Evolutionary conservation across 306 rosid genomes (phyloP), one percentile per base, ranked within the genome.

Genomic region (Cicer chorassanicum): DNA sequence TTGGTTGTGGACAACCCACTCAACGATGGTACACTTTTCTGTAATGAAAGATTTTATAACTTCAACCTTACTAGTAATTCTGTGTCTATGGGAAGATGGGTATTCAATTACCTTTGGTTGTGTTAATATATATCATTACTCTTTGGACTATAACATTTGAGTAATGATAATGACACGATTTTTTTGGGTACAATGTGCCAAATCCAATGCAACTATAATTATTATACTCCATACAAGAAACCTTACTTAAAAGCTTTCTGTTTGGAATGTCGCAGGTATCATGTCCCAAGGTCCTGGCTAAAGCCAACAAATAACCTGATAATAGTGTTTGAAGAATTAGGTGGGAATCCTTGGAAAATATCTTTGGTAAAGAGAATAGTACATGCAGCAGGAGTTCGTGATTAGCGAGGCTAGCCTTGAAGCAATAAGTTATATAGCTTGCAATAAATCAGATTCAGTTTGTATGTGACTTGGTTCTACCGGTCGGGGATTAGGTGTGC

Each of bases 251-350:
- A 36, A 9, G 50, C n/a, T 21, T 77, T 78, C n/a, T 75, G 54
- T 59, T 34, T 66, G 57, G n/a, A 42, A 71, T 57, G 75, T 69
- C 8, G 14, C 86, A 93, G 98, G 98, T 91, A 94, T 68, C 97
- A 95, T 38, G 72, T 95, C 75, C 99, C 99, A 12, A 86, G 96
- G 84, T 89, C 98, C 34, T 95, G 99, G 99, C 85, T 95, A 51
- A 95, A 84, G 85, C 92, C 97, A 74, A 87, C 89, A 6, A 53
- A 78, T 48, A 95, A 95, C 70, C 70, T 92, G 78, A 39, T 95
- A 63, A 91, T 95, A 40, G 79, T 90, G 39, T 90, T 95, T 56
- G 99, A 92, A 87, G 99, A 95, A 81, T 86, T 95, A 4, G 99
- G 98, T 0, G 99, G 99, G 6, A 89, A 90, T 80, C 91, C 91